phyloP scores from a whole-genome alignment of 2,329 filamentous ascomycete genomes.

The Cadophora sp. region DNA sequence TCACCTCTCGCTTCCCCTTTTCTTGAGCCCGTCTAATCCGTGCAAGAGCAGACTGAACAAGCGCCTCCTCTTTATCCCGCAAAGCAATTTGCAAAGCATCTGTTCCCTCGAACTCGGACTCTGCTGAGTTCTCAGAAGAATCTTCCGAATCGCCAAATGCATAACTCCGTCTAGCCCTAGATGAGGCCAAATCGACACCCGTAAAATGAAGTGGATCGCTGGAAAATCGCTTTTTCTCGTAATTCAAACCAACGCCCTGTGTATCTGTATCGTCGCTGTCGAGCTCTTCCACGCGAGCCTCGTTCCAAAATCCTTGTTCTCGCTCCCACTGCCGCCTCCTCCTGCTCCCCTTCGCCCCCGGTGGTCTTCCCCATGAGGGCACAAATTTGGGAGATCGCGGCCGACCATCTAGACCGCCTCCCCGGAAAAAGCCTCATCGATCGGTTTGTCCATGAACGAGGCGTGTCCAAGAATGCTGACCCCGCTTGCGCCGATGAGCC shows the following conservation, averaged over 20 bases:
- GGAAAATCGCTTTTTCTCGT: conserved; percentile 56
- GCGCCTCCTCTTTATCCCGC: conserved; percentile 72
- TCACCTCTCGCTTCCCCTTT: conserved; percentile 79
- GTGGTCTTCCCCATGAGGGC: conserved; percentile 99
- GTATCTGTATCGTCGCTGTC: conserved; percentile 62
- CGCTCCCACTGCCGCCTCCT: conserved; percentile 58
- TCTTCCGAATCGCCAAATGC: conserved; percentile 25
- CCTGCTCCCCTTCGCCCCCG: conserved; percentile 80
- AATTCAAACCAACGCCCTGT: conserved; percentile 59
- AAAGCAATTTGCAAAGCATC: conserved; percentile 60
- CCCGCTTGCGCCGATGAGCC: conserved; percentile 94
- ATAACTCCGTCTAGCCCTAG: conserved; percentile 40
- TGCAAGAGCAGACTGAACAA: conserved; percentile 79
- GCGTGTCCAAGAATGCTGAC: conserved; percentile 96
- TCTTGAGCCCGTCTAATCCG: conserved; percentile 81
- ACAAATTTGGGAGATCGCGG: conserved; percentile 95
- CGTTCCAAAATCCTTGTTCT: conserved; percentile 58
- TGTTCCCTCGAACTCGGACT: conserved; percentile 58
- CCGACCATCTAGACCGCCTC: conserved; percentile 99
- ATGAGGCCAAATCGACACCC: conserved; percentile 60
- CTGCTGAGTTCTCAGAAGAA: conserved; percentile 50
- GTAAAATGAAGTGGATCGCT: conserved; percentile 68
- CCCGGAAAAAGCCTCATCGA: conserved; percentile 99
- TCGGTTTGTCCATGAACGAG: conserved; percentile 95
- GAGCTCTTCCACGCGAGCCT: conserved; percentile 68